Evolutionary conservation across 192 early-diverging fungal genomes (phyloP), one percentile per base, ranked within the genome.

Genomic region (Coemansia sp.): DNA sequence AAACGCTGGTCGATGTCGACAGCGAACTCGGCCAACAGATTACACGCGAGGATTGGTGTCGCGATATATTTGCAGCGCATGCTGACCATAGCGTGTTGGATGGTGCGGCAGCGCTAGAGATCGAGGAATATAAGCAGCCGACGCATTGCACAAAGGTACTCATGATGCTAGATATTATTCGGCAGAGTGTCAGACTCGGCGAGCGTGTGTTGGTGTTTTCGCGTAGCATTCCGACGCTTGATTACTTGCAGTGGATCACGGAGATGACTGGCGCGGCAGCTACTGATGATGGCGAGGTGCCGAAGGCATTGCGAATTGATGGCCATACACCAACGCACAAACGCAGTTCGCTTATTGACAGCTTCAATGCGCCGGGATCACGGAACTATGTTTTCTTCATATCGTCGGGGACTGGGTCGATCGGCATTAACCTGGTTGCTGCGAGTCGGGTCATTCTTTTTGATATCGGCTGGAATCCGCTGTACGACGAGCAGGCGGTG

Each of bases 391-490:
- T 84, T 22, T 84, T 91, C 29, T 65, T 91, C 9, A 78, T 91
- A 14, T 87, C 87, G 10, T 80, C 86, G 4, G 71, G 69, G 16
- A 71, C 71, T 0, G 82, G 73, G 8, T 79, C 75, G 18, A 69
- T 88, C 29, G 88, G 87, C 14, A 63, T 89, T 16, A 93, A 91
- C 55, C 59, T 91, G n/a, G 67, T 81, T 3, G 76, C 81, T 1
- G 91, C 91, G 12, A 93, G 78, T 56, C 81, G 89, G 4, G 84
- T 93, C 5, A 73, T 93, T 16, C 55, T 93, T 12, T 74, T 86
- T 56, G 91, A 92, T 58, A 65, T 84, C 24, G 89, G 88, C 33
- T 93, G 90, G 90, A 93, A 92, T 49, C 91, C 91, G 21, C 86
- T 84, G 30, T 77, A 77, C 45, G 88, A 89, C 58, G 86, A 92